A percentile compares a stretch with the other conserved stretches of the same genome.
Conservation (phyloP, 495 filamentous ascomycete species). For the Corynascus novoguineensis region DNA sequence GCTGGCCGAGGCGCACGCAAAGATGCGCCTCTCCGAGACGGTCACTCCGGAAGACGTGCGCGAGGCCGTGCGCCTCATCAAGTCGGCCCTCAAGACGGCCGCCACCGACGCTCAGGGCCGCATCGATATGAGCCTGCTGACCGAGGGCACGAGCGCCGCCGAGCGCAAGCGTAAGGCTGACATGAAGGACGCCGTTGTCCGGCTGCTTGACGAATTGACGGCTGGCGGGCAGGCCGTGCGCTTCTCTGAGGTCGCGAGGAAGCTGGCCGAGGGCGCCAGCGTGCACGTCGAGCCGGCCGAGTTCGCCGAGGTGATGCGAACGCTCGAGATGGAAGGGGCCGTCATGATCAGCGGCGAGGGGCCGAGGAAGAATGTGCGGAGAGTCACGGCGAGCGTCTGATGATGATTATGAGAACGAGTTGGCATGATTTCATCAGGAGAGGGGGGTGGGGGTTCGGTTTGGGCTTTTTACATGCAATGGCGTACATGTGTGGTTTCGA, state of each 20-base stretch:
- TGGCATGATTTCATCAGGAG: background rate
- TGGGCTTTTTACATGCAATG: background rate
- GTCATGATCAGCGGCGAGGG: slow-evolving; percentile 83
- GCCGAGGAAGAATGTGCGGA: slow-evolving; percentile 71
- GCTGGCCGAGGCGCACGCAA: slow-evolving; percentile 90
- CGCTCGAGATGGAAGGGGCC: slow-evolving; percentile 76
- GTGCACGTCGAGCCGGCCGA: slow-evolving; percentile 67
- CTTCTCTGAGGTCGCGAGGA: slow-evolving; percentile 68
- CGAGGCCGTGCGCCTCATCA: slow-evolving; percentile 89
- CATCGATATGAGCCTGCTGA: slow-evolving; percentile 94
- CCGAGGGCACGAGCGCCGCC: slow-evolving; percentile 79
- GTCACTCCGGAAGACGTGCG: slow-evolving; percentile 80
- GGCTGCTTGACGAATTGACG: slow-evolving; percentile 72
- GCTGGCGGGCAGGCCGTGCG: slow-evolving; percentile 62
- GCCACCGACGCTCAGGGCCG: slow-evolving; percentile 91
- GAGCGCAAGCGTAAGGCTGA: slow-evolving; percentile 78
- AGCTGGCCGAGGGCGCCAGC: slow-evolving; percentile 68
- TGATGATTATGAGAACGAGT: background rate
- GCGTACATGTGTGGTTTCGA: background rate
- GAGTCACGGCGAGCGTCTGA: slow-evolving; percentile 52
- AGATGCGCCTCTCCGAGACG: slow-evolving; percentile 76
- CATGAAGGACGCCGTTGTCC: slow-evolving; percentile 72
- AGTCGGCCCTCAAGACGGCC: slow-evolving; percentile 90
- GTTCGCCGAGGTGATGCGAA: slow-evolving; percentile 72
- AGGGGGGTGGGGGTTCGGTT: background rate